These are phyloP conservation scores for Polyporus tsugae DNA, from an alignment of 1,284 basidiomycete genomes.

Conservation along the genomic window DNA sequence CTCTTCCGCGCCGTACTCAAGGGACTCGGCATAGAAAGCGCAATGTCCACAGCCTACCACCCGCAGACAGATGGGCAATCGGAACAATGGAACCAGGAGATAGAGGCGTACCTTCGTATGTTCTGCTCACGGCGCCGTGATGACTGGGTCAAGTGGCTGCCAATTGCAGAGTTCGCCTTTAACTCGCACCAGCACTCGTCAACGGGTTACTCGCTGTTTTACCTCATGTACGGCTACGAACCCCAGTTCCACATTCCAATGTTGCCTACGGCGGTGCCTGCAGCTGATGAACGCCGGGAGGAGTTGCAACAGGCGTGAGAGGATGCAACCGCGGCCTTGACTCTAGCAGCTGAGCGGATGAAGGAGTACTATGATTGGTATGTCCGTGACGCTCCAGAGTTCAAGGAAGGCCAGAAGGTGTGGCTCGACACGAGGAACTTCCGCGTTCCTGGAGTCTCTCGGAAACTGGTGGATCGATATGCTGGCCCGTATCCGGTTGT, in stretches of 20 bases:
- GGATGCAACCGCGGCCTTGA: no score
- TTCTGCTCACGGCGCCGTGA: conserved; percentile 16
- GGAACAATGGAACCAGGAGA: conserved; percentile 41
- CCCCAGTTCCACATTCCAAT: neutral
- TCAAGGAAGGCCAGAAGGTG: no score
- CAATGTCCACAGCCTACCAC: conserved; percentile 38
- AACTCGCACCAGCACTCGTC: neutral
- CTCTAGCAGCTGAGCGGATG: no score
- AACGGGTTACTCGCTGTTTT: neutral
- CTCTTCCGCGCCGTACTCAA: conserved; percentile 15
- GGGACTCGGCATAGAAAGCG: conserved; percentile 18
- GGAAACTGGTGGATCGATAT: no score
- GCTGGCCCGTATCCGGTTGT: no score
- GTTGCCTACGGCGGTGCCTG: neutral
- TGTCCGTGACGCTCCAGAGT: no score
- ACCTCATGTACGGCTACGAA: neutral
- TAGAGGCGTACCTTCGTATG: conserved; percentile 36
- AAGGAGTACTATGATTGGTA: no score
- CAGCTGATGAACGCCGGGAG: no score
- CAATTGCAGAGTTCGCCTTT: conserved; percentile 5
- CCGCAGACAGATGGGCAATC: conserved; percentile 44
- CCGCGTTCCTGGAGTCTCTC: no score
- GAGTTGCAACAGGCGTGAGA: no score
- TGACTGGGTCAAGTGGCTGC: conserved; percentile 11
- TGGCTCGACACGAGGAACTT: no score